A percentile compares a stretch with the other conserved stretches of the same genome.
Conservation (phyloP, 441 rosid genomes). For the Pelargonium myrrhifolium region DNA sequence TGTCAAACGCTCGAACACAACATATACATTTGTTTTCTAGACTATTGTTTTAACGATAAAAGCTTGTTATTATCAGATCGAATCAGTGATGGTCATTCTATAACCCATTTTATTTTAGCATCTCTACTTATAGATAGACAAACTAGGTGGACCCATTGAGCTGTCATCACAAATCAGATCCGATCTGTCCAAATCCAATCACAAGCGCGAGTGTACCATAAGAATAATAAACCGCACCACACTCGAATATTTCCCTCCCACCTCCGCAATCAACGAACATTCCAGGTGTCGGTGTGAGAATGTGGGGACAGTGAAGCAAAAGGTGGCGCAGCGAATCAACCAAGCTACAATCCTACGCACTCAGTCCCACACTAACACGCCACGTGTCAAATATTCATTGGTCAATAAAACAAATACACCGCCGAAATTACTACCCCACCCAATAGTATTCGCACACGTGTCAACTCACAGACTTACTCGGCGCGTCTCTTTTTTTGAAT, state of each 20-base stretch:
- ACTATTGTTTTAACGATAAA: no score
- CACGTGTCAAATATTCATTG: neutral
- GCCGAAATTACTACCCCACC: neutral
- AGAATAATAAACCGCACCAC: neutral
- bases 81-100: no score
- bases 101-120: no score
- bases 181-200: no score
- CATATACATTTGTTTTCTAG: no score
- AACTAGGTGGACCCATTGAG: no score
- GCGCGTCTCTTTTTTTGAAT: neutral
- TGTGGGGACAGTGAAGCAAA: constrained; percentile 16
- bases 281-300: constrained; percentile 5
- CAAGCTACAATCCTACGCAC: neutral
- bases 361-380: neutral
- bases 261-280: constrained; percentile 16
- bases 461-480: neutral
- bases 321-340: constrained; percentile 16
- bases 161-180: no score
- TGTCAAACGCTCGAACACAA: no score
- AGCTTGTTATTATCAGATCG: no score
- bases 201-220: neutral
- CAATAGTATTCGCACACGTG: neutral
- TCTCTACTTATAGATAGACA: no score
- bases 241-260: neutral
- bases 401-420: neutral